These are phyloP conservation scores for Cyclotella choctawhatcheeana DNA, from an alignment of 108 stramenopile species.

Conservation along the genomic window DNA sequence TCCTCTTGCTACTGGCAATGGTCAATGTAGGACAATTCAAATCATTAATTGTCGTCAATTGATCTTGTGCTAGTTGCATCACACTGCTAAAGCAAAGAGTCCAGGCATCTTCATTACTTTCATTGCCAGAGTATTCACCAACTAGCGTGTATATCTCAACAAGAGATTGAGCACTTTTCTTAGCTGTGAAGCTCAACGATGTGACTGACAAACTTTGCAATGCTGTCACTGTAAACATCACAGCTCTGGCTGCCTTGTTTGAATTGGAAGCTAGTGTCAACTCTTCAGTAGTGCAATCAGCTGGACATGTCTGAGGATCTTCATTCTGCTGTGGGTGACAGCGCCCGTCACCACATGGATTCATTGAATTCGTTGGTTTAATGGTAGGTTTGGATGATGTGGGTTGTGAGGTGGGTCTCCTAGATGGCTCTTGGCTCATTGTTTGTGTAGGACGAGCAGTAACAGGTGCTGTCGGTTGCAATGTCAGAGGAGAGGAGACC, in stretches of 20 bases:
- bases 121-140: conserved; percentile 11
- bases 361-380: background rate
- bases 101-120: background rate
- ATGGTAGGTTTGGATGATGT: background rate
- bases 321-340: background rate
- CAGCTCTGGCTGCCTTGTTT: background rate
- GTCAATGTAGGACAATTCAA: background rate
- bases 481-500: background rate
- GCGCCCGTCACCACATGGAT: conserved; percentile 1
- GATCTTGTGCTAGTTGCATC: background rate
- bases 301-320: conserved; percentile 1
- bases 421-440: no score
- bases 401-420: no score
- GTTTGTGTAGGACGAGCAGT: background rate
- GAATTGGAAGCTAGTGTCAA: background rate
- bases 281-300: background rate
- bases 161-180: background rate
- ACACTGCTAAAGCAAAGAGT: background rate
- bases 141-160: conserved; percentile 7
- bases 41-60: background rate
- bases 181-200: background rate
- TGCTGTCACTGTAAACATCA: conserved; percentile 3
- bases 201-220: background rate
- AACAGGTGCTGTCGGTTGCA: background rate
- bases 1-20: background rate